Base-by-base conservation (phyloP, 768 basidiomycete genomes). In the Rhodosporidiobolus odoratus region DNA sequence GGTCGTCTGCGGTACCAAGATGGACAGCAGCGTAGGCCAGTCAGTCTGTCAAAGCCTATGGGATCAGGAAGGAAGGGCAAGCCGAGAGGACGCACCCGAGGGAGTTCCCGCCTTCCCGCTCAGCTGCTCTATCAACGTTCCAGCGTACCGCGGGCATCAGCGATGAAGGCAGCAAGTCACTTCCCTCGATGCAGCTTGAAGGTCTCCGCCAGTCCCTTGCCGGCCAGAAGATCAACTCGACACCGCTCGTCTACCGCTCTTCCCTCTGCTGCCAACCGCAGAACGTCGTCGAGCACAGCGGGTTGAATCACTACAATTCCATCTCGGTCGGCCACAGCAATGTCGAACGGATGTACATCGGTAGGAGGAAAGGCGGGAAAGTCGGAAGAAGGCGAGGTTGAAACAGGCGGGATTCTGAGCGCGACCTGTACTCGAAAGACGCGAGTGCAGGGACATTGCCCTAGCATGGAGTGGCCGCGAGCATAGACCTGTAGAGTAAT, bases 281-380 rank as follows among this genome's bases (percentile, higher is more conserved):
- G 74, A 1, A 91, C 90, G 66, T 84, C 78, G 25, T 80, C 80
- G 43, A 86, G 83, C 56, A 87, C 72, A 5, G 79, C 81, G 41
- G 78, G 80, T 3, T 91, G 88, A 35, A 95, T 84, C 75, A 87
- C 90, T 4, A 97, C 90, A 1, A 94, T 90, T 3, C 94, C 92
- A 77, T 96, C 90, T 66, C 86, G 84, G 79, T 96, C 93, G 34
- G 87, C 91, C n/a, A 93, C 78, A 58, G 95, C 84, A 84, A 87
- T 85, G 78, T 94, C 92, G 3, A 87, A 89, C 3, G 92, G 88
- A 25, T 85, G 77, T 10, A 95, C 83, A 4, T 76, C 83, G 17
- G 87, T 83, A 1, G 85, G 71, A 4, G 74, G 66, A 35, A 75
- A 76, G 86, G 84, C 37, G 34, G 71, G 27, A 71, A 80, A 21